These are phyloP conservation scores for Medicago truncatula DNA, from an alignment of 306 rosid species.

Conservation along the genomic window MtrunA17r5.0-ANR NC_053048.1:32339001-32339500, in stretches of 20 bases:
- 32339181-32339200: conserved; percentile 36
- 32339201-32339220: conserved; percentile 53
- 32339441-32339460: no score
- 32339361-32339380: no score
- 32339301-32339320: conserved; percentile 90
- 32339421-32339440: no score
- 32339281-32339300: conserved; percentile 41
- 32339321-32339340: no score
- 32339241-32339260: conserved; percentile 76
- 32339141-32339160: conserved; percentile 91
- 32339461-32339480: no score
- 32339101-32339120: neutral
- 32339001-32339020: conserved; percentile 94
- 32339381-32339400: no score
- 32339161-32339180: conserved; percentile 82
- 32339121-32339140: conserved; percentile 91
- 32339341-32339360: no score
- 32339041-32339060: neutral
- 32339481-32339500: no score
- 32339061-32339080: neutral
- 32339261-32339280: conserved; percentile 56
- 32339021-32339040: conserved; percentile 66
- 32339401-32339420: conserved; percentile 28
- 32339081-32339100: neutral
- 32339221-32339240: conserved; percentile 90